phyloP scores from a whole-genome alignment of 2,329 filamentous ascomycete genomes.

The Cucurbitaria berberidis region DNA sequence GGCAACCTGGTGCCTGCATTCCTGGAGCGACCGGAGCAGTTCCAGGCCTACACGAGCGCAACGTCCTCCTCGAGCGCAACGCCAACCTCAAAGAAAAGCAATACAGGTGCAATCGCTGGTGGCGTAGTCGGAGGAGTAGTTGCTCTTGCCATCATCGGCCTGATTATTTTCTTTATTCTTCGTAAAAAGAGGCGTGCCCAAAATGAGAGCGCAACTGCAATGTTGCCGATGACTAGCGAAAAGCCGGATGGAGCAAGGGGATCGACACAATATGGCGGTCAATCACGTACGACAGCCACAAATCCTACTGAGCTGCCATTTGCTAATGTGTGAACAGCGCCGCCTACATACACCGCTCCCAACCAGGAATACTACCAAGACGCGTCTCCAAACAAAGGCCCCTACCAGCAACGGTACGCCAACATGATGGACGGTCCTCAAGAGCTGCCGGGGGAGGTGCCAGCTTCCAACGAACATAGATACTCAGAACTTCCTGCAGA shows the following conservation, averaged over 20 bases:
- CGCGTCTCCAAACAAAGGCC: conserved; percentile 14
- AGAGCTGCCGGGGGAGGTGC: conserved; percentile 24
- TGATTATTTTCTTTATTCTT: conserved; percentile 31
- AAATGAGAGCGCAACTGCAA: conserved; percentile 12
- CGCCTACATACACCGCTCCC: conserved; percentile 33
- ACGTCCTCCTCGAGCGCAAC: no score
- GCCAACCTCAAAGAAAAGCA: conserved; percentile 8
- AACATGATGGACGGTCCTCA: conserved; percentile 19
- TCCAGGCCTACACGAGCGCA: conserved; percentile 19
- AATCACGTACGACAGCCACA: conserved; percentile 26
- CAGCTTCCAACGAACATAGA: conserved; percentile 11
- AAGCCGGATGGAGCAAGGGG: conserved; percentile 6
- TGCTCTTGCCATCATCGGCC: conserved; percentile 29
- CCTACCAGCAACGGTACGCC: conserved; percentile 23
- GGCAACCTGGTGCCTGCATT: conserved; percentile 37
- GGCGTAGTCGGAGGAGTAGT: conserved; percentile 37
- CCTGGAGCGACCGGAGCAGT: conserved; percentile 26
- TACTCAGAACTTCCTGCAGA: conserved; percentile 35
- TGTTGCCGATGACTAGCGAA: conserved; percentile 23
- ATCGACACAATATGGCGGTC: conserved; percentile 19
- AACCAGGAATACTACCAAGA: conserved; percentile 23
- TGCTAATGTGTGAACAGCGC: conserved; percentile 25
- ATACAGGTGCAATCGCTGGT: conserved; percentile 35
- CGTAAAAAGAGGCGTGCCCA: conserved; percentile 23
- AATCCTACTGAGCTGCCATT: not conserved